A percentile compares a stretch with the other conserved stretches of the same genome.
Evolutionary conservation across 108 stramenopile species (phyloP).

Genomic region (Nitzschia sp.): DNA sequence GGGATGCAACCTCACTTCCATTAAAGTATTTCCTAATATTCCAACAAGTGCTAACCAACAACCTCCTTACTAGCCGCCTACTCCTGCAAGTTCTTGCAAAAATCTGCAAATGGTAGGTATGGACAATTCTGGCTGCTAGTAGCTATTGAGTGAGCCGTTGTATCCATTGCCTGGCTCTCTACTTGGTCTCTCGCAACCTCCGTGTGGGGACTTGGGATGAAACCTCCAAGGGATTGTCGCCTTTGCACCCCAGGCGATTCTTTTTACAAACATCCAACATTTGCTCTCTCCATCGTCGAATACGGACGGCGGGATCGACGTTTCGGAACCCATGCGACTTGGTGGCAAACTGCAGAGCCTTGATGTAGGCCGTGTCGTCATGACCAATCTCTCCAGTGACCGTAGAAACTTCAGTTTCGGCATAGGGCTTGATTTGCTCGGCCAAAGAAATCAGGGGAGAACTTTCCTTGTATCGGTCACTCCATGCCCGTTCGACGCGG

Average conservation of each 20-base stretch:
- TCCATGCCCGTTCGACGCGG: slow-evolving; percentile 21
- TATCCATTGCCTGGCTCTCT: no score
- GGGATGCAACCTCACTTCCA: neutral
- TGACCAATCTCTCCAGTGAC: slow-evolving; percentile 12
- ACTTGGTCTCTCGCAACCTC: no score
- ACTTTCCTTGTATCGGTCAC: neutral
- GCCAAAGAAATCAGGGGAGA: neutral
- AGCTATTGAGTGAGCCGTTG: no score
- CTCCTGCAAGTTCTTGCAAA: no score
- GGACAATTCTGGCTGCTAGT: no score
- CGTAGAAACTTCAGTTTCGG: slow-evolving; percentile 10
- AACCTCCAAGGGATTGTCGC: neutral
- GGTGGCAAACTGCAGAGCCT: slow-evolving; percentile 7
- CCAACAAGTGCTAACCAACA: no score
- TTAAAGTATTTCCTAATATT: no score
- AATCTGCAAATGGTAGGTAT: no score
- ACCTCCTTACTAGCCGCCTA: no score
- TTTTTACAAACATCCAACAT: neutral
- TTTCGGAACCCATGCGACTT: slow-evolving; percentile 5
- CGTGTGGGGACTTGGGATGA: no score
- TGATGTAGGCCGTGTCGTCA: neutral
- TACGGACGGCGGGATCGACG: neutral
- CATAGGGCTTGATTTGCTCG: slow-evolving; percentile 18
- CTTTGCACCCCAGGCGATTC: neutral
- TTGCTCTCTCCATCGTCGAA: slow-evolving; percentile 5